Base-by-base conservation (phyloP, 345 rosid species). In the Cardamine chenopodiifolia region DNA sequence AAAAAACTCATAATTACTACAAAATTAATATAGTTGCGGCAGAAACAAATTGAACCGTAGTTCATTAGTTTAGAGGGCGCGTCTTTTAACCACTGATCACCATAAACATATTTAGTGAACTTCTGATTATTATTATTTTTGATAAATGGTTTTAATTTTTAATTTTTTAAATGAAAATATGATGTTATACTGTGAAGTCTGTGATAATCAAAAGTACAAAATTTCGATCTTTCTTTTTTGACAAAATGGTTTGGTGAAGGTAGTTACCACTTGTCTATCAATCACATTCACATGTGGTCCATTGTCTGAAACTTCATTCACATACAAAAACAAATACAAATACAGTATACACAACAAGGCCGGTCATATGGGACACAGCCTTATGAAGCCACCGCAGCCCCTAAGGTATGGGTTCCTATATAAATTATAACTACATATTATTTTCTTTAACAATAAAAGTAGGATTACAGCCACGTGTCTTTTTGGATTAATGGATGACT, bases 171-270 rank as follows among this genome's bases (percentile, higher is more conserved):
- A 29, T 29, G 6, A 19, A 20, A 49, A 18, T 7, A 45, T 57
- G 62, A 57, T 34, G 44, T 32, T 11, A 5, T 18, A 31, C 4
- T 32, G n/a, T 32, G 42, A 32, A 11, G 7, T 18, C 7, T 58
- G 25, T 32, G 62, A 32, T 58, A 35, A 35, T 13, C 29, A 13
- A 22, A 52, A 39, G 68, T 59, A 60, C 44, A 13, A 19, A 66
- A 39, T 19, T 13, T 60, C 5, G 29, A 73, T 65, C 1, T 44
- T 64, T 66, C 31, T 48, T 57, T 62, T 63, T 37, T 7, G 61
- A 42, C 18, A 44, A 76, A 50, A 44, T 76, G 79, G 74, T 76
- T 60, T 62, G 79, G 70, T 69, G 70, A 68, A 53, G 70, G 70
- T 62, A 22, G 75, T 69, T 69, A 44, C 34, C 20, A 70, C 65